Percentiles rank a stretch among this genome's conserved stretches.
phyloP scores from a whole-genome alignment of 1,139 yeast species.

The Magnusiomyces suaveolens region DNA sequence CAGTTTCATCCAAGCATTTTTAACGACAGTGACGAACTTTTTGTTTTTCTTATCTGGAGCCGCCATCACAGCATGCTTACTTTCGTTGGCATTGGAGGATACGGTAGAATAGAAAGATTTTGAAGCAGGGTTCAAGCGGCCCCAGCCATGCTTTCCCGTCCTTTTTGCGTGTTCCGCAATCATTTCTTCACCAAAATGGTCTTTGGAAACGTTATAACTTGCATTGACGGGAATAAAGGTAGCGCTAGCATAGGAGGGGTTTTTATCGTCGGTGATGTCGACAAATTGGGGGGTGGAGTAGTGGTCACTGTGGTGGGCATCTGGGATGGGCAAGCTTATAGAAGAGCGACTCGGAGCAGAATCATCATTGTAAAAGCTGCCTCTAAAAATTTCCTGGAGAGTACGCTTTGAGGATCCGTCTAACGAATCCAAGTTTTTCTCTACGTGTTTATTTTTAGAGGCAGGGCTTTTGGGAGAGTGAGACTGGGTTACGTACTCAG shows the following conservation, averaged over 20 bases:
- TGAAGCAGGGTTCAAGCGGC: conserved; percentile 1
- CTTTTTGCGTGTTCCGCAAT: background rate
- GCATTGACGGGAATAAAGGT: background rate
- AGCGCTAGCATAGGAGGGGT: background rate
- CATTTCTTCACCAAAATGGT: background rate
- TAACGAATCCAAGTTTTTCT: too few species aligned
- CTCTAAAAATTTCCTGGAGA: background rate
- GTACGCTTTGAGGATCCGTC: too few species aligned
- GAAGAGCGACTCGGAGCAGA: background rate
- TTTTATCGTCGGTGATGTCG: background rate
- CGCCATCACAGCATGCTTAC: background rate
- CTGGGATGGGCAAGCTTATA: background rate
- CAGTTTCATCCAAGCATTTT: conserved; percentile 9
- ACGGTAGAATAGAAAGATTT: background rate
- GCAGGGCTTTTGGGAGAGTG: too few species aligned
- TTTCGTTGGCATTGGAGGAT: background rate
- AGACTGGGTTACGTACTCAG: background rate
- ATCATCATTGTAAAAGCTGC: background rate
- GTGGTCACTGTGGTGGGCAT: background rate
- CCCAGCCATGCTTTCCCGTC: background rate
- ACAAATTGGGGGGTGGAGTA: background rate
- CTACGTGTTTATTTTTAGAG: too few species aligned
- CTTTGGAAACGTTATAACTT: background rate
- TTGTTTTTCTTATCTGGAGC: conserved; percentile 7
- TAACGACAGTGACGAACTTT: conserved; percentile 6